Conservation (phyloP, 805 yeast species). For the Deakozyma indianensis region DNA sequence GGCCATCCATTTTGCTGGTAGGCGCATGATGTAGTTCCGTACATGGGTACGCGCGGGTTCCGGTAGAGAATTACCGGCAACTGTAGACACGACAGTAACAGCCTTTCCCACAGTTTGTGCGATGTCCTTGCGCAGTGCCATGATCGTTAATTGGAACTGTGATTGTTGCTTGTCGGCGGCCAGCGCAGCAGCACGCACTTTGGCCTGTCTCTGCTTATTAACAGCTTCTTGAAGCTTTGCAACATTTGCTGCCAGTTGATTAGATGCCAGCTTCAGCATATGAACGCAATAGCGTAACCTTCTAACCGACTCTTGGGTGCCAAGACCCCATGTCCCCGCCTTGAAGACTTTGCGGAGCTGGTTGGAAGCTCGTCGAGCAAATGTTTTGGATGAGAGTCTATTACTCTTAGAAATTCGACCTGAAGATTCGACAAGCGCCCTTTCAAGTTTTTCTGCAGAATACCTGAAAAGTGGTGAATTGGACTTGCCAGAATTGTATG, state of each 20-base stretch:
- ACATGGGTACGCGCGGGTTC: constrained; percentile 72
- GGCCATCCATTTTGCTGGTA: constrained; percentile 63
- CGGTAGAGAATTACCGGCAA: constrained; percentile 61
- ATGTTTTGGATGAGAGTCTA: constrained; percentile 15
- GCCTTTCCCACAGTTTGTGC: constrained; percentile 81
- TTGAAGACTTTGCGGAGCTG: constrained; percentile 7
- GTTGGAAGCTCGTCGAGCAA: constrained; percentile 6
- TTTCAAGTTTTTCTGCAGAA: constrained; percentile 45
- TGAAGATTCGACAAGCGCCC: constrained; percentile 37
- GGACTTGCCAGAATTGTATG: constrained; percentile 22
- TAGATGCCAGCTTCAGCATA: constrained; percentile 66
- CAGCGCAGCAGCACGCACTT: constrained; percentile 18
- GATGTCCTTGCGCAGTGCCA: constrained; percentile 58
- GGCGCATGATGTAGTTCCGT: constrained; percentile 56
- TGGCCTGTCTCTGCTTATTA: constrained; percentile 31
- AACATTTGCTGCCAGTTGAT: constrained; percentile 43
- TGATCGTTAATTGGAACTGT: not conserved
- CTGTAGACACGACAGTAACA: constrained; percentile 71
- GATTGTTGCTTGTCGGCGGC: constrained; percentile 6
- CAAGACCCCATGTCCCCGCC: constrained; percentile 19
- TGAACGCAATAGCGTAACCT: constrained; percentile 68
- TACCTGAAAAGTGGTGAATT: constrained; percentile 37
- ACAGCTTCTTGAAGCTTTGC: constrained; percentile 26
- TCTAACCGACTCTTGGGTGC: constrained; percentile 53
- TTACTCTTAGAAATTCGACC: constrained; percentile 27